Conservation (phyloP, 768 basidiomycete species). For the Leccinellum albellum region DNA sequence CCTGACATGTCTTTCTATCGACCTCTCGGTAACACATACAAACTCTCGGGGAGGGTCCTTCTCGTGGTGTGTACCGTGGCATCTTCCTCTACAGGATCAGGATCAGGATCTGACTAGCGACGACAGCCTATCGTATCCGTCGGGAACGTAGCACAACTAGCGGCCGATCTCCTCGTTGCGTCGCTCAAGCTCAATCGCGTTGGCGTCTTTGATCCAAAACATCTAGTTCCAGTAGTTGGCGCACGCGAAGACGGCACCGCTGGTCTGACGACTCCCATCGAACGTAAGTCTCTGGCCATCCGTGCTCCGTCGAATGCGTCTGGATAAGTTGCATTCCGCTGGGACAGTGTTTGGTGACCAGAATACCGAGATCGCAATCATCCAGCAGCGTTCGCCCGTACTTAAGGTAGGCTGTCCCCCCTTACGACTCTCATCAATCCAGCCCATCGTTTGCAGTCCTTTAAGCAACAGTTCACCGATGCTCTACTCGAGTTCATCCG, state of each 20-base stretch:
- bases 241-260: conserved; percentile 56
- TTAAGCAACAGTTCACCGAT: conserved; percentile 64
- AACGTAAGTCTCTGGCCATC: conserved; percentile 46
- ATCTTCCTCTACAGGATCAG: not conserved
- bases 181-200: conserved; percentile 57
- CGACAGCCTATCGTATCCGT: conserved; percentile 68
- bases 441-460: conserved; percentile 39
- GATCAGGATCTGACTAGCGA: not conserved
- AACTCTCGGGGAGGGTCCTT: conserved; percentile 28
- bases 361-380: conserved; percentile 47
- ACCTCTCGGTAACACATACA: conserved; percentile 21
- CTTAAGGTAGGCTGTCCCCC: conserved; percentile 51
- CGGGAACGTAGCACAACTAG: conserved; percentile 79
- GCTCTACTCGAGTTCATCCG: conserved; percentile 56
- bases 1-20: conserved; percentile 34
- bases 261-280: conserved; percentile 71
- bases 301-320: not conserved
- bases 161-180: conserved; percentile 69
- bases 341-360: conserved; percentile 60
- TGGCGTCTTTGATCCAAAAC: conserved; percentile 59
- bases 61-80: conserved; percentile 24
- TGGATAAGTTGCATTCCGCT: not conserved
- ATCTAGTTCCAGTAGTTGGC: conserved; percentile 69
- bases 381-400: conserved; percentile 79
- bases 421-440: not conserved